Conservation (phyloP, 2,329 filamentous ascomycete species). For the Penicillium vulpinum region DNA sequence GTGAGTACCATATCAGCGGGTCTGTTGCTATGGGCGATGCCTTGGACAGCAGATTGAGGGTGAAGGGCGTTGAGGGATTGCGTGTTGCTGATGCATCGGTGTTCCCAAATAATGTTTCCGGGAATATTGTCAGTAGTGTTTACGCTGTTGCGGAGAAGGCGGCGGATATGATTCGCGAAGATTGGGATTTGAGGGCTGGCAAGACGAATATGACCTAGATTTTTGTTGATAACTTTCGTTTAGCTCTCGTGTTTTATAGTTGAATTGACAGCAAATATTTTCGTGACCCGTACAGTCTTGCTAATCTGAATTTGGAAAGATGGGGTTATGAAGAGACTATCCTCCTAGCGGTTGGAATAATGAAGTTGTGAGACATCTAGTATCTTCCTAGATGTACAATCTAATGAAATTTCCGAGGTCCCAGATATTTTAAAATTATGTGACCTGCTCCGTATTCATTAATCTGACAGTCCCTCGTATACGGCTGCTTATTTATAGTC, state of each 20-base stretch:
- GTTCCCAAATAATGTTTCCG: slow-evolving; percentile 32
- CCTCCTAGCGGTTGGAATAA: too few species aligned
- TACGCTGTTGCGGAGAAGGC: slow-evolving; percentile 38
- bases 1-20: slow-evolving; percentile 24
- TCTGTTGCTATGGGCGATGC: slow-evolving; percentile 36
- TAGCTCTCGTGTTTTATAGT: neutral
- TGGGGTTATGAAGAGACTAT: too few species aligned
- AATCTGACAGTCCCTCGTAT: too few species aligned
- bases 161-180: slow-evolving; percentile 36
- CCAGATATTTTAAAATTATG: too few species aligned
- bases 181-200: slow-evolving; percentile 15
- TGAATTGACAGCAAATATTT: too few species aligned
- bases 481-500: too few species aligned
- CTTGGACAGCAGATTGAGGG: slow-evolving; percentile 28
- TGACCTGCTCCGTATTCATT: too few species aligned
- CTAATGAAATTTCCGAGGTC: too few species aligned
- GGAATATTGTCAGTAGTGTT: slow-evolving; percentile 32
- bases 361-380: too few species aligned
- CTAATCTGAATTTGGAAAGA: too few species aligned
- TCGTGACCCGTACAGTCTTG: too few species aligned
- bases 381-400: too few species aligned
- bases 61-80: slow-evolving; percentile 31
- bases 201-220: neutral
- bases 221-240: neutral
- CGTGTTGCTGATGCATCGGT: slow-evolving; percentile 31